Conservation (phyloP, 176 grass and related monocot species). For the Guadua angustifolia region DNA sequence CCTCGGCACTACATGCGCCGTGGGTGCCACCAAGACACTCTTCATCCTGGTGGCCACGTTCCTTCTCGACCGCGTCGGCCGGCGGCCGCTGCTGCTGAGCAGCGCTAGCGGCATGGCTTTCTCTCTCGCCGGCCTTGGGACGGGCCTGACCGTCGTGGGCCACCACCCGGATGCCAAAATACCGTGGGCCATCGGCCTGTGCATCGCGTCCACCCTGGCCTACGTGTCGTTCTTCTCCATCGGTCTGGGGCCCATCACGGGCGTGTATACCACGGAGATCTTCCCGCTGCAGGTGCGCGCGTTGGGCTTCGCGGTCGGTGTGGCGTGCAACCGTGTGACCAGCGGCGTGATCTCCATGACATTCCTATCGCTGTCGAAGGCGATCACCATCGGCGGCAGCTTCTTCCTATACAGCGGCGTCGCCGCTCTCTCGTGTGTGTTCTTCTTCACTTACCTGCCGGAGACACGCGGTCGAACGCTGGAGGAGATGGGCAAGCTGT, state of each 20-base stretch:
- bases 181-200: constrained; percentile 59
- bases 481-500: constrained; percentile 63
- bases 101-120: constrained; percentile 50
- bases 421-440: constrained; percentile 42
- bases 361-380: constrained; percentile 69
- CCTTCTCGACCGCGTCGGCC: constrained; percentile 65
- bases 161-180: constrained; percentile 34
- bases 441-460: constrained; percentile 60
- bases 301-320: constrained; percentile 51
- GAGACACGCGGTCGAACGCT: constrained; percentile 69
- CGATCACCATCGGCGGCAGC: constrained; percentile 72
- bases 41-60: constrained; percentile 69
- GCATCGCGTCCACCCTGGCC: constrained; percentile 50
- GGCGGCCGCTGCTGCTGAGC: constrained; percentile 59
- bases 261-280: constrained; percentile 69
- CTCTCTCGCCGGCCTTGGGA: constrained; percentile 51
- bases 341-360: constrained; percentile 73
- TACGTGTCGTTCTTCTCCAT: constrained; percentile 79
- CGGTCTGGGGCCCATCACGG: constrained; percentile 64
- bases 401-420: constrained; percentile 67
- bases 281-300: constrained; percentile 69
- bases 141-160: constrained; percentile 51
- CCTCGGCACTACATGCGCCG: constrained; percentile 66
- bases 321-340: constrained; percentile 60
- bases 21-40: constrained; percentile 70